Evolutionary conservation across 2,329 filamentous ascomycete species (phyloP).

Genomic region (Penicillium brasilianum): DNA sequence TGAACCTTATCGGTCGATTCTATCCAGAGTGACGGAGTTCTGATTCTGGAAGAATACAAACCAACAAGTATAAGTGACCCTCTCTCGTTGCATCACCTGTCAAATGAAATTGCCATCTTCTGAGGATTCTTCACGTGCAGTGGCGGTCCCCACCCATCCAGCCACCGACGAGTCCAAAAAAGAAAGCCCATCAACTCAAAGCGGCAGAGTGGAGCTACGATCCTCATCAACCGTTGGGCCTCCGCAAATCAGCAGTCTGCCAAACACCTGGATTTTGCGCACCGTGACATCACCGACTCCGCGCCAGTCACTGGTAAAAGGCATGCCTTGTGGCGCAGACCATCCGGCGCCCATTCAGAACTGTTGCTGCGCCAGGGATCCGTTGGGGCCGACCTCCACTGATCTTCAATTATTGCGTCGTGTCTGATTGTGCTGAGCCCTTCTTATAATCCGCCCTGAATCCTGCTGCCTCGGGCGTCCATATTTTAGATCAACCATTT

Average conservation of each 20-base stretch:
- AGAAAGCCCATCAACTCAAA: constrained; percentile 1
- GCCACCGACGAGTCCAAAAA: neutral
- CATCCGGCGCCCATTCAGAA: neutral
- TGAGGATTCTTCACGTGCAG: constrained; percentile 20
- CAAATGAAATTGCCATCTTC: neutral
- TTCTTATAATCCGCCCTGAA: constrained; percentile 22
- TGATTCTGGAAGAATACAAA: neutral
- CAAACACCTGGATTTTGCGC: neutral
- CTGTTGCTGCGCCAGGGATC: constrained; percentile 11
- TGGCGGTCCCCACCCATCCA: constrained; percentile 13
- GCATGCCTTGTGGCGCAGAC: constrained; percentile 8
- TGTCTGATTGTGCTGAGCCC: constrained; percentile 9
- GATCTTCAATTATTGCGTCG: constrained; percentile 26
- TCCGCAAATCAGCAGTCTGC: neutral
- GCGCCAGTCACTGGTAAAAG: neutral
- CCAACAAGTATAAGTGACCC: neutral
- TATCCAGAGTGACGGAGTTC: neutral
- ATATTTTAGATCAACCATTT: constrained; percentile 3
- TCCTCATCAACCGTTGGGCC: neutral
- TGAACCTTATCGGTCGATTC: neutral
- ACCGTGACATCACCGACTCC: constrained; percentile 16
- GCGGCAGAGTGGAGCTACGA: constrained; percentile 8
- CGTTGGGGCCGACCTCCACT: constrained; percentile 10
- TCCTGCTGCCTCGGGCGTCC: constrained; percentile 18
- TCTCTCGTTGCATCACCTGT: neutral